Evolutionary conservation across 139 green algal species (phyloP).

Genomic region (Bryopsis sp.): DNA sequence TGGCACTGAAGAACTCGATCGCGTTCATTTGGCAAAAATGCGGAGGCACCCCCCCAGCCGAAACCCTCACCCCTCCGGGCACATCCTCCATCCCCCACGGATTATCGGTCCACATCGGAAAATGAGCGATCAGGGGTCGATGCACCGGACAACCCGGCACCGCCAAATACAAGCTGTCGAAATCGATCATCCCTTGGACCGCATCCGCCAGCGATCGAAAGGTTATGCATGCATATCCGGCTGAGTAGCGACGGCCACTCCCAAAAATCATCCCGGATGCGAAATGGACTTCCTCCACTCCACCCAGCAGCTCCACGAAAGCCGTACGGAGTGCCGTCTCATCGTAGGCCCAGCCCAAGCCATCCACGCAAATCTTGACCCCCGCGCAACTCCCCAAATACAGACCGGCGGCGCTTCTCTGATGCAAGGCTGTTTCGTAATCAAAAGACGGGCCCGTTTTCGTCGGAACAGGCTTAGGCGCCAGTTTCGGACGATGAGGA

Average conservation of each 20-base stretch:
- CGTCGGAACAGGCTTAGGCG: too few relatives aligned
- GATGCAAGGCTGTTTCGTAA: not conserved
- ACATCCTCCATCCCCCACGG: not conserved
- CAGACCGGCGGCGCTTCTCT: not conserved
- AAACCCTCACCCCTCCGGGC: not conserved
- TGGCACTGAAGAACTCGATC: not conserved
- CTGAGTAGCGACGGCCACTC: not conserved
- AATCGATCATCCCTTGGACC: not conserved
- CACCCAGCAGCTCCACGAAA: not conserved
- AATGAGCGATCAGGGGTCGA: conserved; percentile 5
- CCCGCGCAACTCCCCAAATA: not conserved
- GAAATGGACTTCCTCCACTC: not conserved
- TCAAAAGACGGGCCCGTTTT: too few relatives aligned
- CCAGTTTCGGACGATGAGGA: too few relatives aligned
- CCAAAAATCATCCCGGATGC: not conserved
- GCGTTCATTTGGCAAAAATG: conserved; percentile 14
- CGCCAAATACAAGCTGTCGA: conserved; percentile 8
- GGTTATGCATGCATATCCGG: not conserved
- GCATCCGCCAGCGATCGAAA: not conserved
- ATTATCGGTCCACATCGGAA: not conserved
- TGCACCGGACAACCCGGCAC: not conserved
- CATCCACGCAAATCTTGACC: conserved; percentile 10
- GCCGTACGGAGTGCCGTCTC: not conserved
- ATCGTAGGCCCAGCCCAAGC: conserved; percentile 11
- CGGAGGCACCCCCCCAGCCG: not conserved